Evolutionary conservation across 176 grass and related monocot species (phyloP), one percentile per base, ranked within the genome.

Genomic region (Miscanthus lutarioriparius): DNA sequence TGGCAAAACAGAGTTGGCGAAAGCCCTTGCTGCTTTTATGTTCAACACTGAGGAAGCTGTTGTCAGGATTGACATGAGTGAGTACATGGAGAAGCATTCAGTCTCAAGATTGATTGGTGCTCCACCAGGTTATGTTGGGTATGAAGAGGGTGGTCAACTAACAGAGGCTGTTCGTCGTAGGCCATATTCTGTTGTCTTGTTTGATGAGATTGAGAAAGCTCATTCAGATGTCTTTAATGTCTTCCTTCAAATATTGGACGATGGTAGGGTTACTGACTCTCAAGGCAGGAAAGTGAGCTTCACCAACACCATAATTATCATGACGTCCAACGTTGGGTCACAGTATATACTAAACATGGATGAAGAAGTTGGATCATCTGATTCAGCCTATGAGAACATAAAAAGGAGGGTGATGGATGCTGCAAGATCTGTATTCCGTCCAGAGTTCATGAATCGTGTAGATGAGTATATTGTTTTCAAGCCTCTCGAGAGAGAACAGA

Each of bases 191-290:
- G 91, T 99, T 36, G 69, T 96, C 67, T 81, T 99, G 77, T 99
- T 99, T 91, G 96, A 99, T 91, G 96, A 99, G 88, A 96, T 99
- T 49, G 96, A 99, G 84, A 99, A 99, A 79, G 96, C 96, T 64
- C 96, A 99, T 89, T 92, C 93, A 13, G 93, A 99, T 82, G 93
- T 99, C 8, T 99, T 99, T 75, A 99, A 99, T 92, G 85, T 92
- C 78, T 99, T 99, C 35, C 96, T 99, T 70, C 95, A 97, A 85
- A 89, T 99, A 83, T 58, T 99, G 72, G 96, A 99, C 44, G 96
- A 99, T 59, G 96, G 96, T 66, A 89, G 96, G 83, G 88, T 99
- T 53, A 99, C 96, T 22, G 93, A 99, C 82, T 99, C 96, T 14
- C 96, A 99, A 65, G 96, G 96, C 10, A 86, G 96, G 40, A 99